A percentile compares a stretch with the other conserved stretches of the same genome.
phyloP scores from a whole-genome alignment of 1,139 yeast species.

The Sugiyamaella japonica region DNA sequence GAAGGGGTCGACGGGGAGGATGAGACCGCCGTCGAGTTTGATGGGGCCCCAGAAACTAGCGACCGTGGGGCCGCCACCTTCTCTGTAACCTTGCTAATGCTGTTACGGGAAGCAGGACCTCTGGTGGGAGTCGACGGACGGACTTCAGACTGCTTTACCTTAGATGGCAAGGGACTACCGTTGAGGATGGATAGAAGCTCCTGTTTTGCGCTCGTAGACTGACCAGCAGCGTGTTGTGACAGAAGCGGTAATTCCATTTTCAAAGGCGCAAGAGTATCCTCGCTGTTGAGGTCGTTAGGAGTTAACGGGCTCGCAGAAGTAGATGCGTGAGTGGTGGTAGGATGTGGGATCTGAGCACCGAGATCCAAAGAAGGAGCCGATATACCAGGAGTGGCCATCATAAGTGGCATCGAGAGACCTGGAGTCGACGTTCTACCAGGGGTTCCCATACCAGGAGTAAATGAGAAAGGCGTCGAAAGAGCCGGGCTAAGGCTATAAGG shows the following conservation, averaged over 20 bases:
- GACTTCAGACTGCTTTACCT: not conserved
- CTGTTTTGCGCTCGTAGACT: slow-evolving; percentile 10
- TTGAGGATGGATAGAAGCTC: slow-evolving; percentile 20
- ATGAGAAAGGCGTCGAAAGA: not conserved
- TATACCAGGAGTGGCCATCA: not conserved
- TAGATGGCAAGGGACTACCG: slow-evolving; percentile 12
- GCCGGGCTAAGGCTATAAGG: not conserved
- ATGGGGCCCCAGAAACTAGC: not conserved
- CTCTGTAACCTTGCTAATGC: too few species aligned
- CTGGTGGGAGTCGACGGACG: not conserved
- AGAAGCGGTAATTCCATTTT: not conserved
- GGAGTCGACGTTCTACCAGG: not conserved
- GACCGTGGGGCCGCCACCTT: not conserved
- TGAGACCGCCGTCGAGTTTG: not conserved
- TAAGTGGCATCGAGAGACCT: not conserved
- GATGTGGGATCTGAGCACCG: too few species aligned
- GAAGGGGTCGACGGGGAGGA: not conserved
- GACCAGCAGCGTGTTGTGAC: not conserved
- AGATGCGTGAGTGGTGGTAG: not conserved
- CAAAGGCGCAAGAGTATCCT: not conserved
- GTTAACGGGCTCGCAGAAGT: not conserved
- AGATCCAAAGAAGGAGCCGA: not conserved
- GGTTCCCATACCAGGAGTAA: not conserved
- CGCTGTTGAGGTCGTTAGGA: not conserved
- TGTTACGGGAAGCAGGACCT: not conserved